Conservation (phyloP, 2,329 filamentous ascomycete genomes). For the Lecanosticta acicola region DNA sequence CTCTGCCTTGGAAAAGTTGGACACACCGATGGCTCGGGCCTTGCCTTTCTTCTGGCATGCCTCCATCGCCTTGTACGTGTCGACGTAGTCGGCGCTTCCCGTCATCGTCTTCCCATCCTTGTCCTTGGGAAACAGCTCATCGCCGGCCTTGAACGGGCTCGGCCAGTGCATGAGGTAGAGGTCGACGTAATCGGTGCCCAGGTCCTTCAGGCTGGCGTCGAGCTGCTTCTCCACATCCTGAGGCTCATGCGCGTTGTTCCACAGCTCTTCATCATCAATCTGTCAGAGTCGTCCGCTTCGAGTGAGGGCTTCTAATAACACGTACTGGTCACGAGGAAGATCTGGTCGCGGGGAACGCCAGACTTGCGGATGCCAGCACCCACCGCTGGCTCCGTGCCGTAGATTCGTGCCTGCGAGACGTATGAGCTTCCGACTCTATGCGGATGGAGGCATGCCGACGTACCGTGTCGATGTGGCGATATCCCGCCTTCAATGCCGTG, state of each 20-base stretch:
- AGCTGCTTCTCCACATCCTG: constrained; percentile 59
- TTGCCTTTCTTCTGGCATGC: constrained; percentile 32
- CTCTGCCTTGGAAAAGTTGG: constrained; percentile 47
- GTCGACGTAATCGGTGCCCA: constrained; percentile 62
- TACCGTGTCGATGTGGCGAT: constrained; percentile 49
- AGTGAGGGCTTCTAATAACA: no score
- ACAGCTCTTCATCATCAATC: constrained; percentile 21
- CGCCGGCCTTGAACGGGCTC: constrained; percentile 48
- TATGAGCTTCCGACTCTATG: no score
- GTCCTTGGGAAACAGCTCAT: constrained; percentile 43
- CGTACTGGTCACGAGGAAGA: constrained; percentile 63
- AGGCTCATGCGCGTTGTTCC: constrained; percentile 55
- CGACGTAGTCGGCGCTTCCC: constrained; percentile 45
- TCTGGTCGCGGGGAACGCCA: constrained; percentile 57
- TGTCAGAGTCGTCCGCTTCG: neutral
- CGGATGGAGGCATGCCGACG: neutral
- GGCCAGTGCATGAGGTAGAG: constrained; percentile 67
- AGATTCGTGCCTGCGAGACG: no score
- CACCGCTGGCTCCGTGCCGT: constrained; percentile 59
- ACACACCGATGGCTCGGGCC: constrained; percentile 48
- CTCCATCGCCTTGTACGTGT: constrained; percentile 47
- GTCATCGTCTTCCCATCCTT: constrained; percentile 39
- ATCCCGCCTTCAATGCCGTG: constrained; percentile 46
- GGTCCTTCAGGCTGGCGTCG: constrained; percentile 54
- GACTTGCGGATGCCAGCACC: constrained; percentile 59